phyloP scores from a whole-genome alignment of 164 flowering plant genomes.

The Annona squamosa region DNA sequence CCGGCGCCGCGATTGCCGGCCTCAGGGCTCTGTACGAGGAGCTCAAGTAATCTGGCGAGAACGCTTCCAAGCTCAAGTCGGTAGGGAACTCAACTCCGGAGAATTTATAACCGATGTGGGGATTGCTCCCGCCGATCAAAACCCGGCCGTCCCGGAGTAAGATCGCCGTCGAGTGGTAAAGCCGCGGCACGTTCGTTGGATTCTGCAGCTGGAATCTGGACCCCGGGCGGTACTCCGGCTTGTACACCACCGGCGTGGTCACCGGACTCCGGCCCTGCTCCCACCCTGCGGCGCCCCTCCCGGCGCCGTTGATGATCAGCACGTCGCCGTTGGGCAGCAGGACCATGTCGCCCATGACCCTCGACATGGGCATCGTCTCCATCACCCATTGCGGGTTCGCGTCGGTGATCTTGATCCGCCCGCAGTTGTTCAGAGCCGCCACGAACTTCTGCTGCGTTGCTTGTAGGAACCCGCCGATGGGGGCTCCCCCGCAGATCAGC shows the following conservation, averaged over 20 bases:
- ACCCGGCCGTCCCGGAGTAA: constrained; percentile 46
- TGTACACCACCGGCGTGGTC: constrained; percentile 33
- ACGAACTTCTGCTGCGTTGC: constrained; percentile 16
- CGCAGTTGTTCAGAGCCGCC: constrained; percentile 37
- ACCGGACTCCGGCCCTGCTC: constrained; percentile 36
- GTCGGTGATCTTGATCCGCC: constrained; percentile 38
- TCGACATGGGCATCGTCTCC: constrained; percentile 46
- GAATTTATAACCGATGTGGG: constrained; percentile 31
- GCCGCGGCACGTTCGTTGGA: constrained; percentile 29
- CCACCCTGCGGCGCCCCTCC: constrained; percentile 46
- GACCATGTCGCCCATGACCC: constrained; percentile 59
- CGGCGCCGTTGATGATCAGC: constrained; percentile 44
- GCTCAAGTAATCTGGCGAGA: constrained; percentile 37
- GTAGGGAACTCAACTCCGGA: constrained; percentile 37
- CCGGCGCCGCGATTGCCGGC: constrained; percentile 26
- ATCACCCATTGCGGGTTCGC: constrained; percentile 34
- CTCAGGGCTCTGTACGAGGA: constrained; percentile 10
- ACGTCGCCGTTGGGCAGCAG: constrained; percentile 42
- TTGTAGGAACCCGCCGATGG: constrained; percentile 23
- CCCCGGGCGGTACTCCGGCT: constrained; percentile 20
- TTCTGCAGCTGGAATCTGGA: constrained; percentile 31
- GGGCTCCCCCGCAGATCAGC: constrained; percentile 54
- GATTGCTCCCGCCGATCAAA: constrained; percentile 52
- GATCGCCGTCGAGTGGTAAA: constrained; percentile 49
- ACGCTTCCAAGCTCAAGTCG: constrained; percentile 44